phyloP scores from a whole-genome alignment of 129 eudicot species.

The Arctium minus region DNA sequence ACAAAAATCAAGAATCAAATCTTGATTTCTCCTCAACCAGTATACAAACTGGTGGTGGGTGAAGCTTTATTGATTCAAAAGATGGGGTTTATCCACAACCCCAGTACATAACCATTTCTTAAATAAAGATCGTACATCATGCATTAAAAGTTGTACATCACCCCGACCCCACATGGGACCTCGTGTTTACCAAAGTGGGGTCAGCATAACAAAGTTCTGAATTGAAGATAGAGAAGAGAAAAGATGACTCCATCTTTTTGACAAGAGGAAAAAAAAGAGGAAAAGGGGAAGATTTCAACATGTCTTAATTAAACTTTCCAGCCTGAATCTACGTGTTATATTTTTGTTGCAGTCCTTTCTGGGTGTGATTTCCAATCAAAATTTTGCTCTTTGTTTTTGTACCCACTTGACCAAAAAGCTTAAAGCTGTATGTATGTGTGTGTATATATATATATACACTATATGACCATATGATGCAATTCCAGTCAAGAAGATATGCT shows the following conservation, averaged over 20 bases:
- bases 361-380: constrained; percentile 4
- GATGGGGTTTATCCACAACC: constrained; percentile 3
- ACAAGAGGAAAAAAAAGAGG: constrained; percentile 4
- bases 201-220: constrained; percentile 10
- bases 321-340: constrained; percentile 64
- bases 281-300: constrained; percentile 23
- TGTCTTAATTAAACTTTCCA: constrained; percentile 55
- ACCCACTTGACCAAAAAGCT: constrained; percentile 29
- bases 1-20: not conserved
- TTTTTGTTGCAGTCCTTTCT: constrained; percentile 28
- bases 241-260: constrained; percentile 22
- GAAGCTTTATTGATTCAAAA: not conserved
- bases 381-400: constrained; percentile 26
- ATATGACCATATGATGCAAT: constrained; percentile 42
- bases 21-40: not conserved
- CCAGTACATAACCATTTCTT: not conserved
- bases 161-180: constrained; percentile 7
- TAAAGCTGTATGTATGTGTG: constrained; percentile 11
- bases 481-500: constrained; percentile 45
- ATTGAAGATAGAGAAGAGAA: constrained; percentile 13
- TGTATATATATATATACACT: constrained; percentile 16
- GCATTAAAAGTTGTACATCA: not conserved
- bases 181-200: constrained; percentile 15
- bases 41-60: not conserved
- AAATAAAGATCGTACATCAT: not conserved